Conservation (phyloP, 2,329 filamentous ascomycete genomes). For the Nothopassalora personata region DNA sequence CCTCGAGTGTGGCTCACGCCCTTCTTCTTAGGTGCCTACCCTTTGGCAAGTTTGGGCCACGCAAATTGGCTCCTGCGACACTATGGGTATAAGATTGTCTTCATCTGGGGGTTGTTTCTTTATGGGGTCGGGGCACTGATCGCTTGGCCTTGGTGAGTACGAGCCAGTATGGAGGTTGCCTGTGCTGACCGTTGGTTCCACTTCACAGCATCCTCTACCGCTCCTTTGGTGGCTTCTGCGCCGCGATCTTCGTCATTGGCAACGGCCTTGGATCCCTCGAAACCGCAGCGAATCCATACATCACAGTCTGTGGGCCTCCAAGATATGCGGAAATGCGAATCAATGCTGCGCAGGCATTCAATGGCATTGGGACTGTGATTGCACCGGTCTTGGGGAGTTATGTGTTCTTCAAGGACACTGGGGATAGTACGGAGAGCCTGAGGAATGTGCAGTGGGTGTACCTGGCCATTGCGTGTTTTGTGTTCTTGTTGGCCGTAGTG, state of each 20-base stretch:
- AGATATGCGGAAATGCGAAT: slow-evolving; percentile 55
- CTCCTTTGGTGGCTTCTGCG: slow-evolving; percentile 57
- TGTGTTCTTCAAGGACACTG: slow-evolving; percentile 56
- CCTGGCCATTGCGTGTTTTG: slow-evolving; percentile 57
- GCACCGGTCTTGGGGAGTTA: slow-evolving; percentile 56
- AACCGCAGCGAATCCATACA: slow-evolving; percentile 53
- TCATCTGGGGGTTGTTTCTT: slow-evolving; percentile 50
- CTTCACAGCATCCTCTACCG: slow-evolving; percentile 40
- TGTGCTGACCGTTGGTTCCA: no score
- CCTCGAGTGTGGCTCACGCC: no score
- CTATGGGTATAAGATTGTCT: slow-evolving; percentile 44
- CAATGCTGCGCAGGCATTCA: slow-evolving; percentile 55
- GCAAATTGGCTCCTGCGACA: slow-evolving; percentile 44
- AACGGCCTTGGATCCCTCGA: slow-evolving; percentile 52
- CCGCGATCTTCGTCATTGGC: slow-evolving; percentile 52
- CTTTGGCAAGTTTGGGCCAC: slow-evolving; percentile 45
- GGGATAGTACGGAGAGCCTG: slow-evolving; percentile 46
- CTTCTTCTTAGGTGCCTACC: slow-evolving; percentile 36
- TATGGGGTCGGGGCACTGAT: slow-evolving; percentile 53
- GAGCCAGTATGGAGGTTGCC: no score
- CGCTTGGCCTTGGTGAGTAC: slow-evolving; percentile 49
- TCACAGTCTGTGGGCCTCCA: slow-evolving; percentile 54
- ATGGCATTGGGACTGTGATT: slow-evolving; percentile 54
- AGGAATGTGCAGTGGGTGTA: slow-evolving; percentile 62
- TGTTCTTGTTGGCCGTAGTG: slow-evolving; percentile 51